Evolutionary conservation across 129 eudicot genomes (phyloP), one percentile per base, ranked within the genome.

Genomic region (Lactuca saligna): DNA sequence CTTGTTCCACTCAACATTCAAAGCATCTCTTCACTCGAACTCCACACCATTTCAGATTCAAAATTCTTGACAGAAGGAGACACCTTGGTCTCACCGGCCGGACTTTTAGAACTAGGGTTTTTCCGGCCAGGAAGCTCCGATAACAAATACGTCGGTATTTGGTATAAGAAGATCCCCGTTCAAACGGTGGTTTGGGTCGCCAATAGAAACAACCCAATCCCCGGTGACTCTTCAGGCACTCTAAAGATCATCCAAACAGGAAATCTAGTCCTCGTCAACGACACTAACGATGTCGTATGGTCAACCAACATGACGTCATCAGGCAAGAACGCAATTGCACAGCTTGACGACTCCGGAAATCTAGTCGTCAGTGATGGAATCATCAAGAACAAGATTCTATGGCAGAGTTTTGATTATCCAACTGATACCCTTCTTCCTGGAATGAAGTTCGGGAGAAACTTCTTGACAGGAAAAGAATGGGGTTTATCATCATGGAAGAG

Each of bases 341-440:
- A 35, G 76, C 72, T 79, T 42, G 8, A 4, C 0, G 80, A 79
- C 59, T 15, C 48, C 4, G 88, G 85, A 0, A 83, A 83, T 79
- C 77, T 83, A 16, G 79, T 75, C 1, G 55, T 83, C 48, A 53
- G 17, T 3, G 75, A 70, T 2, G 56, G 13, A 7, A 53, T 16
- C 29, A 53, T 16, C 29, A 50, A 58, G 2, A 9, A 54, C 9
- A 70, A 67, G 3, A 62, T 78, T n/a, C 10, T 72, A 3, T 84
- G 88, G 85, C 76, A 80, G 41, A 84, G 85, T 61, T 84, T 84
- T 61, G 85, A 84, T 77, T 63, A 77, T 54, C 82, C 77, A 7
- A 65, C 72, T 1, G 83, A 84, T 15, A 76, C 83, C 0, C 50
- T 84, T 42, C 60, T 84, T 7, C 78, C 81, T 1, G 77, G 65